Percentiles rank a stretch among this genome's conserved stretches.
These are phyloP conservation scores for Leucoagaricus sp. DNA, from an alignment of 1,284 basidiomycete species.

Conservation along the genomic window DNA sequence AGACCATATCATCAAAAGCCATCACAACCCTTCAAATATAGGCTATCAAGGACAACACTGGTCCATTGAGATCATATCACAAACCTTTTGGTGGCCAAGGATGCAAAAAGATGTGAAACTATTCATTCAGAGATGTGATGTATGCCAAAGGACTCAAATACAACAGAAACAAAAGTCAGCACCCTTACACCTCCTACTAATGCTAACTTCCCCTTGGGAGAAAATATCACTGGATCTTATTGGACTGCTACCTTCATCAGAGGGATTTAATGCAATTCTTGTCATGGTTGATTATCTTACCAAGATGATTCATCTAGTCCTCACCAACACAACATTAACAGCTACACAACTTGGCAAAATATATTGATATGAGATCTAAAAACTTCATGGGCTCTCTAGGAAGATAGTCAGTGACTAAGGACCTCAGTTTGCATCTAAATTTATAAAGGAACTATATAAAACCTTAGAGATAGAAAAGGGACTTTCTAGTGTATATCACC, in stretches of 20 bases:
- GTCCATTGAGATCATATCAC: constrained; percentile 34
- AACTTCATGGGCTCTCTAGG: background rate
- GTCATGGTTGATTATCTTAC: constrained; percentile 17
- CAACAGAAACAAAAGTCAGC: constrained; percentile 20
- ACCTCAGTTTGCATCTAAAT: no score
- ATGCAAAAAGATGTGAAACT: constrained; percentile 27
- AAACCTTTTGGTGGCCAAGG: constrained; percentile 47
- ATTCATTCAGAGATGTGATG: constrained; percentile 40
- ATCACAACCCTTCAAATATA: constrained; percentile 30
- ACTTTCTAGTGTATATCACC: background rate
- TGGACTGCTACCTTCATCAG: constrained; percentile 31
- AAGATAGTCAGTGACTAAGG: constrained; percentile 4
- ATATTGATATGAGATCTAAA: background rate
- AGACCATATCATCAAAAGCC: constrained; percentile 21
- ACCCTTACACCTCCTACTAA: constrained; percentile 26
- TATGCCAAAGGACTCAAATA: constrained; percentile 39
- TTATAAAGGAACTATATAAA: background rate
- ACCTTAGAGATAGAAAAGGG: background rate
- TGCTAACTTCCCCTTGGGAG: constrained; percentile 30
- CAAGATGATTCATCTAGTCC: background rate
- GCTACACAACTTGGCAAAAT: background rate
- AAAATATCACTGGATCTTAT: constrained; percentile 39
- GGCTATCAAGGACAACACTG: constrained; percentile 45
- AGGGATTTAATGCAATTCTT: constrained; percentile 37
- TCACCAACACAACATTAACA: background rate